Percentiles rank a stretch among this genome's conserved stretches.
These are phyloP conservation scores for Fusarium tuaranense DNA, from an alignment of 2,329 filamentous ascomycete species.

Conservation along the genomic window DNA sequence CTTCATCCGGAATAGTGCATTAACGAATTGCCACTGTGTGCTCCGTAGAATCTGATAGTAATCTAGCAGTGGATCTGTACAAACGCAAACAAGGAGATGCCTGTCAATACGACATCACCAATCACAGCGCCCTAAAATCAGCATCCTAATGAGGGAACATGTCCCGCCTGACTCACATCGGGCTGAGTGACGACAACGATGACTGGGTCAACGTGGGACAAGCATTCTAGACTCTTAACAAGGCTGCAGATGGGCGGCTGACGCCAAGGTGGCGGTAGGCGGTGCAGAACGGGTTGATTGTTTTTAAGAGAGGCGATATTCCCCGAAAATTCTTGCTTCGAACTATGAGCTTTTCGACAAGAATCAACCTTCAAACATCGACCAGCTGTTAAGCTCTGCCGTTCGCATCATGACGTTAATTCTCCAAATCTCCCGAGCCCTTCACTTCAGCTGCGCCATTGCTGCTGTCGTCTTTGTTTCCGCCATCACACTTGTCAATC, in stretches of 20 bases:
- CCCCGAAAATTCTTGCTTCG: not conserved
- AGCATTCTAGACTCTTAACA: not conserved
- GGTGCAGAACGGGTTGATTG: not conserved
- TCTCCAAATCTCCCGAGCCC: slow-evolving; percentile 2
- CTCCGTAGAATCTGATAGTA: not conserved
- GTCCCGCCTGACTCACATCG: not conserved
- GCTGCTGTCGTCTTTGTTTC: not conserved
- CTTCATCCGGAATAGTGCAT: not conserved
- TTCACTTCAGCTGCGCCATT: slow-evolving; percentile 29
- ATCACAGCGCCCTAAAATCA: not conserved
- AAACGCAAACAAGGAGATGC: not conserved
- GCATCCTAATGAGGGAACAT: not conserved
- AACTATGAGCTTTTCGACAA: not conserved
- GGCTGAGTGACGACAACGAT: not conserved
- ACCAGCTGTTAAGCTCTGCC: not conserved
- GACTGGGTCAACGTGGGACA: not conserved
- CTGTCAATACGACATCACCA: not conserved
- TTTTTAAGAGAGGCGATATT: not conserved
- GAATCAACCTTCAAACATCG: no score
- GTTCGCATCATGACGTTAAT: slow-evolving; percentile 15
- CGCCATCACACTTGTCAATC: not conserved
- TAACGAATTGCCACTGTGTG: not conserved
- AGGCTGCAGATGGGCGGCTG: not conserved
- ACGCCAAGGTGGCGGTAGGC: not conserved
- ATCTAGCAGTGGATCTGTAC: not conserved